Conservation (phyloP, 2,329 filamentous ascomycete species). For the Tolypocladium guangdongense region DNA sequence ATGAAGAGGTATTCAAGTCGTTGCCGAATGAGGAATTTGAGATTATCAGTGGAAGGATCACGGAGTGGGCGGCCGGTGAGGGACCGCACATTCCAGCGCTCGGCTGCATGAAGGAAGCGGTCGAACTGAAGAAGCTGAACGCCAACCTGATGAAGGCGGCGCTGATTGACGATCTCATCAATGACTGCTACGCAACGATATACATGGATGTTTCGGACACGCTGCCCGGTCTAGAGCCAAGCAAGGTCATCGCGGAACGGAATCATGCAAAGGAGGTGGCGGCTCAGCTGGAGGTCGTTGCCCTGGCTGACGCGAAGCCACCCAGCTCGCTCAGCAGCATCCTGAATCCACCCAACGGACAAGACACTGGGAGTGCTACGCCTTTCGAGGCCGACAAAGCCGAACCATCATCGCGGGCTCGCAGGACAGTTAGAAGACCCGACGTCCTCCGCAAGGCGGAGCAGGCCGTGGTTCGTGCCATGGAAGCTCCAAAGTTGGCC, state of each 20-base stretch:
- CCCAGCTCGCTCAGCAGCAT: constrained; percentile 28
- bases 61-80: constrained; percentile 39
- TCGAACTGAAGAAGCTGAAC: constrained; percentile 63
- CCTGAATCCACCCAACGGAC: constrained; percentile 29
- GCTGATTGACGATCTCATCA: constrained; percentile 85
- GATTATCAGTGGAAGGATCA: constrained; percentile 41
- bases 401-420: constrained; percentile 26
- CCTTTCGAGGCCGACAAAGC: constrained; percentile 29
- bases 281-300: constrained; percentile 22
- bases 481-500: constrained; percentile 36
- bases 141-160: constrained; percentile 75
- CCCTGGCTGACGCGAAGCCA: constrained; percentile 15
- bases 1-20: constrained; percentile 45
- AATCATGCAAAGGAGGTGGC: constrained; percentile 31
- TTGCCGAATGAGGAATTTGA: constrained; percentile 46
- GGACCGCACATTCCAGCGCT: constrained; percentile 30
- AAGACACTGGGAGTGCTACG: constrained; percentile 25
- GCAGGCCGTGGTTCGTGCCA: constrained; percentile 39
- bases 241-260: constrained; percentile 34
- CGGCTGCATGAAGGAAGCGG: constrained; percentile 44
- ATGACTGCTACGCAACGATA: constrained; percentile 74
- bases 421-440: constrained; percentile 36
- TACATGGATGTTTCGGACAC: constrained; percentile 56
- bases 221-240: constrained; percentile 40
- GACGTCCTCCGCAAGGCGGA: constrained; percentile 54